Conservation (phyloP, 1,284 basidiomycete species). For the Ustilago loliicola region DNA sequence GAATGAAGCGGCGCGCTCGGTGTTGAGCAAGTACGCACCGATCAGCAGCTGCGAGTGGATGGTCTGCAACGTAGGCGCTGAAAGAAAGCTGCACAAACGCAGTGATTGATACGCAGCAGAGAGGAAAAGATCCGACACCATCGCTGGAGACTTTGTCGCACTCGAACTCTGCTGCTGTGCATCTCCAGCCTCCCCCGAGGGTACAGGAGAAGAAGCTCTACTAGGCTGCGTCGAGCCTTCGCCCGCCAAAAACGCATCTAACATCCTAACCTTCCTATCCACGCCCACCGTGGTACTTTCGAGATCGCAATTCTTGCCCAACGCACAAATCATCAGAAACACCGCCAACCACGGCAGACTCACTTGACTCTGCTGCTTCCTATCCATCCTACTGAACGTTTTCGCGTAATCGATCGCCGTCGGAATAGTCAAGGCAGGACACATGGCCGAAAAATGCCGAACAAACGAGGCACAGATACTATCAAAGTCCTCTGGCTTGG, state of each 20-base stretch:
- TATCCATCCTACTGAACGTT: conserved; percentile 32
- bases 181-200: background rate
- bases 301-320: conserved; percentile 50
- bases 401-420: conserved; percentile 41
- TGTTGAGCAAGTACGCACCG: conserved; percentile 48
- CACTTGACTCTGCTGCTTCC: conserved; percentile 32
- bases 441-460: conserved; percentile 40
- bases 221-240: conserved; percentile 34
- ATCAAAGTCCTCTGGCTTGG: conserved; percentile 41
- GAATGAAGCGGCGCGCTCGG: conserved; percentile 45
- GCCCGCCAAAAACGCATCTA: conserved; percentile 34
- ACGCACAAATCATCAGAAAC: conserved; percentile 50
- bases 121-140: conserved; percentile 50
- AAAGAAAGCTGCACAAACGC: conserved; percentile 47
- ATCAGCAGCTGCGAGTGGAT: conserved; percentile 56
- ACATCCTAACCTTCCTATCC: conserved; percentile 40
- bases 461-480: conserved; percentile 42
- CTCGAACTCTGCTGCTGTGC: background rate
- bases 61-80: conserved; percentile 45
- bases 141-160: conserved; percentile 22
- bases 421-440: conserved; percentile 35
- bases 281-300: conserved; percentile 37
- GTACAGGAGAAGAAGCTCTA: conserved; percentile 24
- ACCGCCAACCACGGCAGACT: conserved; percentile 42
- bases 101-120: conserved; percentile 51